Percentiles rank a stretch among this genome's conserved stretches.
phyloP scores from a whole-genome alignment of 768 basidiomycete species.

The Chiua virens region DNA sequence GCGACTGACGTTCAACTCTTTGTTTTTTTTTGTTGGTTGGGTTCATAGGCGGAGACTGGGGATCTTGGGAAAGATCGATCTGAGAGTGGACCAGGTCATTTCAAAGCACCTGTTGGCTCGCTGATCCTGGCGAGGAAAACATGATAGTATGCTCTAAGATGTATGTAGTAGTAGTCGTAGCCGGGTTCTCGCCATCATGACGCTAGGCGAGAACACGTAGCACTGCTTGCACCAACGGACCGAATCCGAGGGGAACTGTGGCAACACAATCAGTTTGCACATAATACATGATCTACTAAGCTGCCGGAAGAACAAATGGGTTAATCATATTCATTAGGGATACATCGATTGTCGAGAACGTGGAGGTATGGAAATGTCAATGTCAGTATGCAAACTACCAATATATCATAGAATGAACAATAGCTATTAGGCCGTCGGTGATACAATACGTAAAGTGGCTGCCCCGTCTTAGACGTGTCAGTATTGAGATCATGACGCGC shows the following conservation, averaged over 20 bases:
- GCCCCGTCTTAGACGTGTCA: background rate
- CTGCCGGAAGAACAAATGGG: conserved; percentile 1
- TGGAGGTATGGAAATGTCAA: background rate
- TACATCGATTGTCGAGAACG: conserved; percentile 18
- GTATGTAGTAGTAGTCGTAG: too few relatives aligned
- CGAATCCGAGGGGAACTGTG: background rate
- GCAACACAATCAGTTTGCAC: background rate
- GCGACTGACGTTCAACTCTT: background rate
- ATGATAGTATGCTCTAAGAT: background rate
- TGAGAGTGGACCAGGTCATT: conserved; percentile 27
- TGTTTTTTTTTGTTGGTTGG: background rate
- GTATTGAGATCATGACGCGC: background rate
- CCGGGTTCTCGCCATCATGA: too few relatives aligned
- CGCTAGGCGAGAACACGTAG: too few relatives aligned
- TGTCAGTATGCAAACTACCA: conserved; percentile 9
- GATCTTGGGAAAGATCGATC: conserved; percentile 26
- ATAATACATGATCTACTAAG: conserved; percentile 5
- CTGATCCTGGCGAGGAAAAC: conserved; percentile 1
- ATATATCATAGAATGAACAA: conserved; percentile 10
- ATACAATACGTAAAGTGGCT: conserved; percentile 9
- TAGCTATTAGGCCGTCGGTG: conserved; percentile 9
- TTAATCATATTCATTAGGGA: conserved; percentile 20
- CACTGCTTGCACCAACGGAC: too few relatives aligned
- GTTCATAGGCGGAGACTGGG: conserved; percentile 30
- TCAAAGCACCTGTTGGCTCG: conserved; percentile 21